phyloP scores from a whole-genome alignment of 2,329 filamentous ascomycete species.

The Cylindrodendrum hubeiense region DNA sequence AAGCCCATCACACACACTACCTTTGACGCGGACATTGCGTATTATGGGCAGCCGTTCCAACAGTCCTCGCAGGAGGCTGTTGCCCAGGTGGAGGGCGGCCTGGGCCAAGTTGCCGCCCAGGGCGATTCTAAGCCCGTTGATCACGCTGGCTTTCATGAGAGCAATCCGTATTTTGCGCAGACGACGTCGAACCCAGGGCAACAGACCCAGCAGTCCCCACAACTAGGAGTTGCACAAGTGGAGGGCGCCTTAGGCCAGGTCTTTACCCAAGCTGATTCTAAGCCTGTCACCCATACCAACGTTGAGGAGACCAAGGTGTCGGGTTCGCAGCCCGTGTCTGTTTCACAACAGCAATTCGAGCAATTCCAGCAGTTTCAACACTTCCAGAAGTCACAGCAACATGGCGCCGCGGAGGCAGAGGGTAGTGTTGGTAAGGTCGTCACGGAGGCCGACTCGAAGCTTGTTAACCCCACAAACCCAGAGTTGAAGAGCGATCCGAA shows the following conservation, averaged over 20 bases:
- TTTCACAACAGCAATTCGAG: background rate
- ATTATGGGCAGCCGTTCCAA: background rate
- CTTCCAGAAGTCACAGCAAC: background rate
- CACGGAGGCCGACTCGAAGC: background rate
- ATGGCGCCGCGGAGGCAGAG: background rate
- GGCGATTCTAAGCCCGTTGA: background rate
- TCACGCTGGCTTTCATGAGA: background rate
- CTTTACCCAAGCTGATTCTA: background rate
- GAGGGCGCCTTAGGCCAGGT: slow-evolving; percentile 1
- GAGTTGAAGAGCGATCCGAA: too few relatives aligned
- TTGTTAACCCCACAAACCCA: background rate
- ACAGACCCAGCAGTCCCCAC: too few relatives aligned
- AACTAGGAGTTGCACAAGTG: background rate
- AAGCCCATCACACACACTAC: background rate
- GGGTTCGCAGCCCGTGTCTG: background rate
- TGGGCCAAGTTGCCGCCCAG: background rate
- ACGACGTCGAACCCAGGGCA: background rate
- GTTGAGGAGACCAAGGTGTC: background rate
- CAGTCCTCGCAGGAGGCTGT: background rate
- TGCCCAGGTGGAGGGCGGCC: slow-evolving; percentile 2
- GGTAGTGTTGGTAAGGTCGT: background rate
- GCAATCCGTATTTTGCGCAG: background rate
- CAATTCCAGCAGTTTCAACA: background rate
- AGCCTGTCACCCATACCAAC: background rate
- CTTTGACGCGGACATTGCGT: background rate